Evolutionary conservation across 192 early-diverging fungal species (phyloP).

Genomic region (Phycomyces blakesleeanus): DNA sequence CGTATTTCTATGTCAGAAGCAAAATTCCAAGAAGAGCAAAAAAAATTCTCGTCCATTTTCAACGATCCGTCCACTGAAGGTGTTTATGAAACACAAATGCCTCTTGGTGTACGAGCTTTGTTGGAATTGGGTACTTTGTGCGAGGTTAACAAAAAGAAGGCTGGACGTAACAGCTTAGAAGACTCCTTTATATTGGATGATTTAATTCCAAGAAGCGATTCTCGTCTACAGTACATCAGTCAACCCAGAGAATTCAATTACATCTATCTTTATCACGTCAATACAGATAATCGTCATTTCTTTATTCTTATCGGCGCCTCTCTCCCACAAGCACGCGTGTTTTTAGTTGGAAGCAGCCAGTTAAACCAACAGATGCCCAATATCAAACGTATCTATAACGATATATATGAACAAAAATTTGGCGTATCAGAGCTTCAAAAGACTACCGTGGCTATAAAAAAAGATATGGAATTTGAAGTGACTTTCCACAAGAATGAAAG

Average conservation of each 20-base stretch:
- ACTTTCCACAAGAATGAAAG: constrained; percentile 45
- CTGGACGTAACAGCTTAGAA: constrained; percentile 33
- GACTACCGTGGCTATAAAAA: constrained; percentile 49
- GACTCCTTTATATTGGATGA: constrained; percentile 45
- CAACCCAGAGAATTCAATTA: constrained; percentile 44
- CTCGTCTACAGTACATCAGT: constrained; percentile 28
- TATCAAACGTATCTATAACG: constrained; percentile 60
- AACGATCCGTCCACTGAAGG: constrained; percentile 86
- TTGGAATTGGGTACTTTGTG: constrained; percentile 69
- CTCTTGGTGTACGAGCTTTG: constrained; percentile 76
- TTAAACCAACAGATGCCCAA: constrained; percentile 70
- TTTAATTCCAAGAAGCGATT: constrained; percentile 20
- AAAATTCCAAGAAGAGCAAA: constrained; percentile 67
- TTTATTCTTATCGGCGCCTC: constrained; percentile 68
- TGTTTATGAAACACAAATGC: constrained; percentile 91
- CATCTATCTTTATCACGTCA: constrained; percentile 77
- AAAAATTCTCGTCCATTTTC: constrained; percentile 75
- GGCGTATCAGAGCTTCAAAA: constrained; percentile 28
- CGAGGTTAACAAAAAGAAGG: constrained; percentile 27
- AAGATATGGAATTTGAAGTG: constrained; percentile 47
- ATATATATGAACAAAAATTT: constrained; percentile 42
- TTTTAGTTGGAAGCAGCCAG: constrained; percentile 66
- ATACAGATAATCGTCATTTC: constrained; percentile 58
- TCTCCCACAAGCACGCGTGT: constrained; percentile 54
- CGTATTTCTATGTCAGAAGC: constrained; percentile 78